phyloP scores from a whole-genome alignment of 2,329 filamentous ascomycete species.

The Pezicula neosporulosa region DNA sequence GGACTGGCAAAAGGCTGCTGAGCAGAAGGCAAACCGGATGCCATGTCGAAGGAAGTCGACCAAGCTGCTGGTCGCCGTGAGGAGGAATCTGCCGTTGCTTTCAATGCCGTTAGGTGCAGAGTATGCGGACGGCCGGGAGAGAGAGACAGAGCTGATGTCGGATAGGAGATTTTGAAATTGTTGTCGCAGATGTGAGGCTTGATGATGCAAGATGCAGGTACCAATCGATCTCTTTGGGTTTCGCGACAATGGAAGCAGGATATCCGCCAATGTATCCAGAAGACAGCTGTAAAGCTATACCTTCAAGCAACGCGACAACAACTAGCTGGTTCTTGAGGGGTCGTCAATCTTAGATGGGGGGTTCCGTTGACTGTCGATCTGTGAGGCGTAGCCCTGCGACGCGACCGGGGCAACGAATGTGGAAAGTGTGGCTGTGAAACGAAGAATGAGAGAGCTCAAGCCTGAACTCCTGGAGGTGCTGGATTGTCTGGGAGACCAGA shows the following conservation, averaged over 20 bases:
- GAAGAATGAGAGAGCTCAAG: background rate
- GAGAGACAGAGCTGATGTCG: background rate
- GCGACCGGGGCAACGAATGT: background rate
- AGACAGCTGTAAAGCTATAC: background rate
- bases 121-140: background rate
- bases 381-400: slow-evolving; percentile 1
- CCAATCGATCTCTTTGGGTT: background rate
- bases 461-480: slow-evolving; percentile 3
- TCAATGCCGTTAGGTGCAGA: background rate
- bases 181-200: background rate
- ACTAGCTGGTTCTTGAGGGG: background rate
- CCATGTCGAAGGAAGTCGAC: slow-evolving; percentile 16
- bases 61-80: slow-evolving; percentile 11
- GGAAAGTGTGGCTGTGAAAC: background rate
- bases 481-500: slow-evolving; percentile 7
- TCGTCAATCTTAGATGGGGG: background rate
- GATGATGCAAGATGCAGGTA: background rate
- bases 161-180: background rate
- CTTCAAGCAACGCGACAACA: background rate
- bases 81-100: background rate
- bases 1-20: slow-evolving; percentile 23
- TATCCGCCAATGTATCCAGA: background rate
- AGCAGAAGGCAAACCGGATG: slow-evolving; percentile 21
- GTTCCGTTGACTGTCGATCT: background rate
- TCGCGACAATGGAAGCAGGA: background rate